Percentiles rank a stretch among this genome's conserved stretches.
Conservation (phyloP, 306 rosid species). For the Canavalia ensiformis region DNA sequence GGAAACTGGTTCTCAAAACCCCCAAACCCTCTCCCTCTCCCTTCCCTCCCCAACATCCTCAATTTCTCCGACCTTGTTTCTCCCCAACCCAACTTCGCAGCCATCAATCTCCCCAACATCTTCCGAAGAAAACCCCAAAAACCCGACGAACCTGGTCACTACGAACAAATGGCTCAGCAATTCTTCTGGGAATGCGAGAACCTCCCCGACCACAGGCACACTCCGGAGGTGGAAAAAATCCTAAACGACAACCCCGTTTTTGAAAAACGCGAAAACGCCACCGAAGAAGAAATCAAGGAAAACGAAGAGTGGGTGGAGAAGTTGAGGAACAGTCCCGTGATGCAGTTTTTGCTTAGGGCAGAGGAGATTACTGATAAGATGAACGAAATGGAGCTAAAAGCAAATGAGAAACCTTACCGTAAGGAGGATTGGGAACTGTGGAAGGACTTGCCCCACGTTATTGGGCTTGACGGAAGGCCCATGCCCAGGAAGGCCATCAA, state of each 20-base stretch:
- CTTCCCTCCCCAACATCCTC: slow-evolving; percentile 58
- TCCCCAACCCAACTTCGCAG: slow-evolving; percentile 64
- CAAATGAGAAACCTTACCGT: slow-evolving; percentile 70
- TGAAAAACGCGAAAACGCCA: slow-evolving; percentile 70
- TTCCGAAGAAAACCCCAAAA: slow-evolving; percentile 52
- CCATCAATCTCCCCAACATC: slow-evolving; percentile 60
- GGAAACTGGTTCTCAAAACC: slow-evolving; percentile 85
- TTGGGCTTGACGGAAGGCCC: slow-evolving; percentile 86
- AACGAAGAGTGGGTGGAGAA: slow-evolving; percentile 64
- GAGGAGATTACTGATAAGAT: slow-evolving; percentile 66
- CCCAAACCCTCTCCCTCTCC: slow-evolving; percentile 66
- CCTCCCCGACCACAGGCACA: slow-evolving; percentile 69
- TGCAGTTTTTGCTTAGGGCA: slow-evolving; percentile 66
- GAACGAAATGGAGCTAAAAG: slow-evolving; percentile 69
- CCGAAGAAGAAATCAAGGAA: slow-evolving; percentile 66
- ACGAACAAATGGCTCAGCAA: slow-evolving; percentile 63
- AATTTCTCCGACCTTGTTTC: slow-evolving; percentile 41
- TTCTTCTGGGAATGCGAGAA: slow-evolving; percentile 77
- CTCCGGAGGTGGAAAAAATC: slow-evolving; percentile 81
- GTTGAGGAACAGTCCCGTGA: slow-evolving; percentile 63
- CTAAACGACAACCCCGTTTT: slow-evolving; percentile 60
- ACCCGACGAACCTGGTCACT: slow-evolving; percentile 63
- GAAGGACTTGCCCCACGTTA: slow-evolving; percentile 71
- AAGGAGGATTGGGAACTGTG: slow-evolving; percentile 73
- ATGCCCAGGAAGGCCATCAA: slow-evolving; percentile 82